These are phyloP conservation scores for Sclerotinia trifoliorum DNA, from an alignment of 2,329 filamentous ascomycete genomes.

Conservation along the genomic window DNA sequence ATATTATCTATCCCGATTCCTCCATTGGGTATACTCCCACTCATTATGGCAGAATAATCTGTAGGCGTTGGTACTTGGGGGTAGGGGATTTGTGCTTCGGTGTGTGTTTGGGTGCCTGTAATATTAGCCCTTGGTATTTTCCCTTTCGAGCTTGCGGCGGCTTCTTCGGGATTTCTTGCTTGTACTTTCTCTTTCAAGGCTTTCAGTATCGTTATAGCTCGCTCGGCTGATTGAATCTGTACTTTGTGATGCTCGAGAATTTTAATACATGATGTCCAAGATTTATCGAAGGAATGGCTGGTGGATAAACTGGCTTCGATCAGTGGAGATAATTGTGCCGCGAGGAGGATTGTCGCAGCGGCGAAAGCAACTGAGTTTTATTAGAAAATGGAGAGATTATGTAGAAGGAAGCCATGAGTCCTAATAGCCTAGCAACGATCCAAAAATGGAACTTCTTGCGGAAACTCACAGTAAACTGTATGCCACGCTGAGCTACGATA, in stretches of 20 bases:
- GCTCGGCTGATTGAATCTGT: conserved; percentile 13
- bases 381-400: neutral
- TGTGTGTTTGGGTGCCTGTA: neutral
- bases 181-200: conserved; percentile 17
- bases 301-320: neutral
- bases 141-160: neutral
- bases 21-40: neutral
- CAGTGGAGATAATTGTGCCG: conserved; percentile 21
- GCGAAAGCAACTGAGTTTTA: conserved; percentile 25
- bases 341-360: conserved; percentile 26
- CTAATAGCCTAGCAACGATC: neutral
- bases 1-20: neutral
- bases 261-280: conserved; percentile 17
- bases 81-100: neutral
- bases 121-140: neutral
- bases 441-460: neutral
- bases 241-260: conserved; percentile 16
- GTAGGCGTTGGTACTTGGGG: neutral
- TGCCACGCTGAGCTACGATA: conserved; percentile 30
- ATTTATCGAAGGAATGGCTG: conserved; percentile 9
- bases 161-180: neutral
- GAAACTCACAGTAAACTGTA: conserved; percentile 29
- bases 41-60: neutral
- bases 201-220: conserved; percentile 4
- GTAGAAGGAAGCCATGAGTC: neutral